These are phyloP conservation scores for Termitomyces heimii DNA, from an alignment of 768 basidiomycete genomes.

Conservation along the genomic window DNA sequence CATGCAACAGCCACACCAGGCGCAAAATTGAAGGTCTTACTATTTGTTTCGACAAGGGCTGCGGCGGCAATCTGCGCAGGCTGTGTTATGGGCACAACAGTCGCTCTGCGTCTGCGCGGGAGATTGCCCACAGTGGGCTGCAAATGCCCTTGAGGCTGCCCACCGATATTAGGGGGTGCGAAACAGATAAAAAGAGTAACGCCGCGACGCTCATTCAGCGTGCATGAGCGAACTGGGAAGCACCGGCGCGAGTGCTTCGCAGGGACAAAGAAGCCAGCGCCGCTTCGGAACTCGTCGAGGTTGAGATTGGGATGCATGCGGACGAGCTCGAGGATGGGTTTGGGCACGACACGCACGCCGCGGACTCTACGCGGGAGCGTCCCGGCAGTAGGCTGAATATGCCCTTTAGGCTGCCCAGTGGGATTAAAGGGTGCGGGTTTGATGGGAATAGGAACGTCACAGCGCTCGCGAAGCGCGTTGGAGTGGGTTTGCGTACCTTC, in stretches of 20 bases:
- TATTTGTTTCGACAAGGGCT: no score
- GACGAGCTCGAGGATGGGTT: not conserved
- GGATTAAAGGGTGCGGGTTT: not conserved
- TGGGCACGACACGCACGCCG: not conserved
- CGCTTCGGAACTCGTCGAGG: not conserved
- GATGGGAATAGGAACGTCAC: not conserved
- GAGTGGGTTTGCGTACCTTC: not conserved
- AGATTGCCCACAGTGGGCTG: conserved; percentile 4
- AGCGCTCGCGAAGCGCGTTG: conserved; percentile 2
- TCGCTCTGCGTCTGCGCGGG: conserved; percentile 1
- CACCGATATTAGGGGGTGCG: conserved; percentile 2
- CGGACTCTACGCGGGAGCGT: not conserved
- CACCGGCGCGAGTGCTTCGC: not conserved
- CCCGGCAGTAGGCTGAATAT: not conserved
- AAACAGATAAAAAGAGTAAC: conserved; percentile 3
- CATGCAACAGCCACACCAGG: not conserved
- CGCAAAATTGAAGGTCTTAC: not conserved
- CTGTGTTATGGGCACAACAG: not conserved
- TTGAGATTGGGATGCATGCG: not conserved
- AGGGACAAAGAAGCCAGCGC: not conserved
- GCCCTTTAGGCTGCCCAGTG: conserved; percentile 5
- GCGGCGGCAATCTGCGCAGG: not conserved
- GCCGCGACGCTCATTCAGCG: conserved; percentile 6
- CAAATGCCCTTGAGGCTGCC: conserved; percentile 9
- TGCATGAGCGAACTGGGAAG: not conserved